These are phyloP conservation scores for Sclerotinia sclerotiorum DNA, from an alignment of 2,329 filamentous ascomycete species.

Conservation along the genomic window DNA sequence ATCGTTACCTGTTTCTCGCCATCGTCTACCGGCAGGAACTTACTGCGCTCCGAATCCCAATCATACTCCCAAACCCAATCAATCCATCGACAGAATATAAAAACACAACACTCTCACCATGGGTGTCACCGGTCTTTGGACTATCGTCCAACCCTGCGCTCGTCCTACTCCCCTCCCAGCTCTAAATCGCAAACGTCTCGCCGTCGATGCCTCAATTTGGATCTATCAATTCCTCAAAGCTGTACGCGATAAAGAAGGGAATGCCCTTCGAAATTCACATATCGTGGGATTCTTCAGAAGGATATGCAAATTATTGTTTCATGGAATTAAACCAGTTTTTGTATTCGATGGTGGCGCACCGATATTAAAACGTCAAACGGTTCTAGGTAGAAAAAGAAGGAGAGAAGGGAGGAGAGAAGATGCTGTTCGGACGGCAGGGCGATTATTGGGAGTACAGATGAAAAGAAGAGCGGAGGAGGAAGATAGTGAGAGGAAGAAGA, in stretches of 20 bases:
- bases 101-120: slow-evolving; percentile 50
- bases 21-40: background rate
- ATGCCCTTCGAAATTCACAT: slow-evolving; percentile 92
- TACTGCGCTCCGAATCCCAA: background rate
- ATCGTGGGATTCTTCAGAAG: slow-evolving; percentile 97
- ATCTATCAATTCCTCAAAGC: slow-evolving; percentile 99
- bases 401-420: slow-evolving; percentile 90
- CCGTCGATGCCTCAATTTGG: slow-evolving; percentile 98
- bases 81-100: background rate
- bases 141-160: slow-evolving; percentile 89
- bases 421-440: slow-evolving; percentile 87
- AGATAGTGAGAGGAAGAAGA: slow-evolving; percentile 58
- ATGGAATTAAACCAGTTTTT: slow-evolving; percentile 94
- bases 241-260: slow-evolving; percentile 96
- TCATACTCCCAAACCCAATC: background rate
- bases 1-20: background rate
- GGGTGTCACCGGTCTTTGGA: slow-evolving; percentile 99
- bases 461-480: slow-evolving; percentile 87
- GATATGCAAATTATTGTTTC: slow-evolving; percentile 96
- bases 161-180: slow-evolving; percentile 95
- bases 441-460: slow-evolving; percentile 91
- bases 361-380: slow-evolving; percentile 84
- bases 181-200: slow-evolving; percentile 91
- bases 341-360: slow-evolving; percentile 97
- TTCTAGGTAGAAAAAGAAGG: slow-evolving; percentile 72